phyloP scores from a whole-genome alignment of 169 alveolate species.

The Toxoplasma gondii region DNA sequence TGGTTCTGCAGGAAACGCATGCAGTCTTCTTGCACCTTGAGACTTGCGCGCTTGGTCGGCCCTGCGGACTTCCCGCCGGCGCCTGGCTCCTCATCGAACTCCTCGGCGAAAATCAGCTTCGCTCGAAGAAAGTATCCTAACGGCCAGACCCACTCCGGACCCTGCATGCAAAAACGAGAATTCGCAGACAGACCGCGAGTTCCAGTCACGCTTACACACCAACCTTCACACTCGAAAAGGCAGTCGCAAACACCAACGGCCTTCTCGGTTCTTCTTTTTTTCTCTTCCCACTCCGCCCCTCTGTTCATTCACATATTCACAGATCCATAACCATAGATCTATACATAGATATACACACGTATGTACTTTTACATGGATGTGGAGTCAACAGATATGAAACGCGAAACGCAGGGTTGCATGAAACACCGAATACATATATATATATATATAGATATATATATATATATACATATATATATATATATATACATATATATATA shows the following conservation, averaged over 20 bases:
- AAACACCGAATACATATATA: too few species aligned
- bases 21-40: slow-evolving; percentile 33
- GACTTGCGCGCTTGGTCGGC: slow-evolving; percentile 21
- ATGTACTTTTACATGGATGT: too few species aligned
- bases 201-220: background rate
- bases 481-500: background rate
- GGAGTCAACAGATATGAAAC: too few species aligned
- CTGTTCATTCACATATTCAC: too few species aligned
- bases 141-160: slow-evolving; percentile 98
- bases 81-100: background rate
- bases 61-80: background rate
- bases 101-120: slow-evolving; percentile 65
- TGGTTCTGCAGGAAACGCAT: slow-evolving; percentile 64
- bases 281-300: too few species aligned
- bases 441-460: background rate
- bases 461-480: background rate
- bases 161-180: slow-evolving; percentile 73
- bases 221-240: background rate
- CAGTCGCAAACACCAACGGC: background rate
- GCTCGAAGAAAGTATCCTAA: slow-evolving; percentile 88
- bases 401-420: too few species aligned
- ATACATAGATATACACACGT: background rate
- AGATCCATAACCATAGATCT: background rate
- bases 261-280: background rate
- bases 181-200: background rate